Evolutionary conservation across 352 stramenopile genomes (phyloP).

Genomic region (Thraustotheca clavata): DNA sequence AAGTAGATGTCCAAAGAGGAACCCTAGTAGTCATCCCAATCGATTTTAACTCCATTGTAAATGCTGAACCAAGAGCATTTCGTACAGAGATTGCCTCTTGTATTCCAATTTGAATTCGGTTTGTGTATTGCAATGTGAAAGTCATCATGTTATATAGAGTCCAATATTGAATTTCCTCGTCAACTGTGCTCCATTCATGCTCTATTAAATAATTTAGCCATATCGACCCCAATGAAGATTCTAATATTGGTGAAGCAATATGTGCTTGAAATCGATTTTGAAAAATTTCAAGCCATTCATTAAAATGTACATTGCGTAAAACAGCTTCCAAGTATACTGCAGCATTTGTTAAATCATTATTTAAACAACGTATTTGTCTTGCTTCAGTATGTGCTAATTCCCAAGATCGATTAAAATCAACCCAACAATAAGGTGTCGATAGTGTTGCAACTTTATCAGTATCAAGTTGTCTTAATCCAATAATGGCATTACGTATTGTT

Average conservation of each 20-base stretch:
- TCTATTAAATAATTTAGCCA: not conserved
- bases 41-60: not conserved
- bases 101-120: not conserved
- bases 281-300: not conserved
- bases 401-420: not conserved
- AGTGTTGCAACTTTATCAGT: not conserved
- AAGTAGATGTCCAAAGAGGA: conserved; percentile 9
- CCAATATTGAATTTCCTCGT: conserved; percentile 7
- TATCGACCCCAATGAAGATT: not conserved
- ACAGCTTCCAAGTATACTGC: conserved; percentile 3
- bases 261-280: not conserved
- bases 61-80: conserved; percentile 1
- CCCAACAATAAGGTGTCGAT: not conserved
- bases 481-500: not conserved
- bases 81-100: not conserved
- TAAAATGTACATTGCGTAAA: not conserved
- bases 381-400: conserved; percentile 1
- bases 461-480: not conserved
- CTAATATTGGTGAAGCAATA: not conserved
- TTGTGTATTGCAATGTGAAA: not conserved
- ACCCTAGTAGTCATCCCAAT: not conserved
- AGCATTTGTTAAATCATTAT: not conserved
- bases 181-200: not conserved
- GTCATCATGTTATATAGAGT: not conserved
- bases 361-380: not conserved